Evolutionary conservation across 306 rosid genomes (phyloP).

Genomic region (Medicago ruthenica): DNA sequence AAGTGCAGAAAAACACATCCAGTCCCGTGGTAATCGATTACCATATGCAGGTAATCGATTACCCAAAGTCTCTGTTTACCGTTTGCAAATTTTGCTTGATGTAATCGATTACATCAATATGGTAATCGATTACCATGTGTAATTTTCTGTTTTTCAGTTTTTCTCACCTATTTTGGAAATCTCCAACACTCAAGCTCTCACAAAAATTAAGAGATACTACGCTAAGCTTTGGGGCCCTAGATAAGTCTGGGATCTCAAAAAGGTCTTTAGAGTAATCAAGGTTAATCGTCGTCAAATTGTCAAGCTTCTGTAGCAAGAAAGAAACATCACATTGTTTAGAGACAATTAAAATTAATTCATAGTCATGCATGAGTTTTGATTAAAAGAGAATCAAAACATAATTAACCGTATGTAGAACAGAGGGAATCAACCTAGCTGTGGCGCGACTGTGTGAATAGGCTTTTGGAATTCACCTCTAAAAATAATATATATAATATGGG

Average conservation of each 20-base stretch:
- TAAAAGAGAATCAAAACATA: not conserved
- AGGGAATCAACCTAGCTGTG: too few species aligned
- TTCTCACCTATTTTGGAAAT: too few species aligned
- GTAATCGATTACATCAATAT: too few species aligned
- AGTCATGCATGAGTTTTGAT: not conserved
- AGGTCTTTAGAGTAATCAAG: not conserved
- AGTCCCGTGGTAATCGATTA: too few species aligned
- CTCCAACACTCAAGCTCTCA: not conserved
- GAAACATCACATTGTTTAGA: not conserved
- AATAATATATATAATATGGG: not conserved
- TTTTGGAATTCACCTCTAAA: not conserved
- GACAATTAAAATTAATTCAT: not conserved
- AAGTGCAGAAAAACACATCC: too few species aligned
- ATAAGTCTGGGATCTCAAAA: conserved; percentile 25
- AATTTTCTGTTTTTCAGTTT: too few species aligned
- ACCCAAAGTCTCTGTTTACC: too few species aligned
- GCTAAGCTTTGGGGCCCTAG: not conserved
- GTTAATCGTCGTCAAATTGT: not conserved
- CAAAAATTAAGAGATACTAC: rapidly evolving
- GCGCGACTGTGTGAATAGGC: too few species aligned
- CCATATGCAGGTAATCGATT: too few species aligned
- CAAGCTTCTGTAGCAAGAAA: conserved; percentile 8
- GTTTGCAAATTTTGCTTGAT: too few species aligned
- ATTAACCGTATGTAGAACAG: not conserved
- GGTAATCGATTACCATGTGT: too few species aligned